Evolutionary conservation across 768 basidiomycete species (phyloP).

Genomic region (Podaxis carcinomalis): DNA sequence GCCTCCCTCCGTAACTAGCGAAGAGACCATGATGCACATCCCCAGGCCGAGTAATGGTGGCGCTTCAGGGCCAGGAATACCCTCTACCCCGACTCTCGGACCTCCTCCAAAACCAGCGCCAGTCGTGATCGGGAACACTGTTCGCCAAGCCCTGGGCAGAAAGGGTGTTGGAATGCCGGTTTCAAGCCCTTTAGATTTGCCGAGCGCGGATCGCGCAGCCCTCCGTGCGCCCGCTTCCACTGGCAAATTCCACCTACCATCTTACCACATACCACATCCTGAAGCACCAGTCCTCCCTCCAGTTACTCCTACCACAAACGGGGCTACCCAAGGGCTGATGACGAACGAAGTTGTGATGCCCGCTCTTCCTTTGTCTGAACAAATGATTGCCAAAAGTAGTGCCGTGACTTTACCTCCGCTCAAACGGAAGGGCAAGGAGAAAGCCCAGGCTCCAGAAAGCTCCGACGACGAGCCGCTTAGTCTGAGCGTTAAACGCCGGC

Average conservation of each 20-base stretch:
- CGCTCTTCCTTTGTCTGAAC: neutral
- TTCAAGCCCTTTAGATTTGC: neutral
- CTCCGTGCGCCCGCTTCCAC: neutral
- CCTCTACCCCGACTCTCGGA: neutral
- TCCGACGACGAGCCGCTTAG: neutral
- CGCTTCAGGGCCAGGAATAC: neutral
- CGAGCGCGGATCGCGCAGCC: neutral
- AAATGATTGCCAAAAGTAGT: neutral
- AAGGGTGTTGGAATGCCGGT: neutral
- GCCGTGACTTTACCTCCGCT: neutral
- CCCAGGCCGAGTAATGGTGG: neutral
- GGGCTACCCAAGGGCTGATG: too few species aligned
- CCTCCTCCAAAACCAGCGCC: neutral
- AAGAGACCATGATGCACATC: neutral
- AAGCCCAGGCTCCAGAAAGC: neutral
- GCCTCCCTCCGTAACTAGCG: neutral
- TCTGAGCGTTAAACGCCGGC: neutral
- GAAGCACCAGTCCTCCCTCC: neutral
- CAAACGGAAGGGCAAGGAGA: slow-evolving; percentile 3
- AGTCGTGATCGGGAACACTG: neutral
- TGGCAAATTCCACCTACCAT: neutral
- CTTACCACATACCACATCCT: neutral
- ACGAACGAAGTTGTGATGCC: neutral
- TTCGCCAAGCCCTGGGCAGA: neutral
- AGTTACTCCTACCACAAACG: neutral